Evolutionary conservation across 352 stramenopile species (phyloP).

Genomic region (Globisporangium mamillatum): DNA sequence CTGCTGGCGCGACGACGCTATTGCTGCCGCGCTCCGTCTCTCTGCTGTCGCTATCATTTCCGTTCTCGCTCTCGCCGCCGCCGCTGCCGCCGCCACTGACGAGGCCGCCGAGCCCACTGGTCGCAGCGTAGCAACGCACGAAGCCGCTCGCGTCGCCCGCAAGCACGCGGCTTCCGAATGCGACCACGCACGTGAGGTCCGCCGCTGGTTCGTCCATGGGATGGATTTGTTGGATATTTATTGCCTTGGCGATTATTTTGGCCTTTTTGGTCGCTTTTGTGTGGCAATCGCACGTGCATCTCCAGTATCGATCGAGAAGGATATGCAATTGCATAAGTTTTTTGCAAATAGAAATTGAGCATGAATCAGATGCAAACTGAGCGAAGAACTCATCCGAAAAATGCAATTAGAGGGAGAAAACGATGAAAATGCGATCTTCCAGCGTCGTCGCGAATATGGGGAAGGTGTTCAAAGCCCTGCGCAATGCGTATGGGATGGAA

Average conservation of each 20-base stretch:
- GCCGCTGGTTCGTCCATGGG: neutral
- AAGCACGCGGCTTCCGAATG: constrained; percentile 10
- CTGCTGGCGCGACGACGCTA: neutral
- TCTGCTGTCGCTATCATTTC: neutral
- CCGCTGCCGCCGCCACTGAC: neutral
- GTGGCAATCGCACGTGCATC: neutral
- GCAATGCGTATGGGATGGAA: neutral
- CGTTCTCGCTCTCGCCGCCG: neutral
- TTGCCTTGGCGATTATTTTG: neutral
- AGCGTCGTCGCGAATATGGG: too few relatives aligned
- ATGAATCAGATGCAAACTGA: constrained; percentile 5
- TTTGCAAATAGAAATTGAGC: neutral
- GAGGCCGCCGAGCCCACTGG: neutral
- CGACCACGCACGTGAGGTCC: constrained; percentile 16
- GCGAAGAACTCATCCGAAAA: neutral
- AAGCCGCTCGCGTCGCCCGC: constrained; percentile 17
- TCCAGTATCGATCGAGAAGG: neutral
- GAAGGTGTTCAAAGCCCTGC: neutral
- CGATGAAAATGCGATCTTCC: neutral
- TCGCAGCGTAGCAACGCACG: constrained; percentile 16
- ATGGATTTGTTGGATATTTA: neutral
- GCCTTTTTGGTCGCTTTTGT: constrained; percentile 4
- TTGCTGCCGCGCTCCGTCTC: constrained; percentile 5
- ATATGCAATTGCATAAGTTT: neutral
- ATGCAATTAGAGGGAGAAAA: neutral